Conservation (phyloP, 345 rosid genomes). For the Theobroma cacao region DNA sequence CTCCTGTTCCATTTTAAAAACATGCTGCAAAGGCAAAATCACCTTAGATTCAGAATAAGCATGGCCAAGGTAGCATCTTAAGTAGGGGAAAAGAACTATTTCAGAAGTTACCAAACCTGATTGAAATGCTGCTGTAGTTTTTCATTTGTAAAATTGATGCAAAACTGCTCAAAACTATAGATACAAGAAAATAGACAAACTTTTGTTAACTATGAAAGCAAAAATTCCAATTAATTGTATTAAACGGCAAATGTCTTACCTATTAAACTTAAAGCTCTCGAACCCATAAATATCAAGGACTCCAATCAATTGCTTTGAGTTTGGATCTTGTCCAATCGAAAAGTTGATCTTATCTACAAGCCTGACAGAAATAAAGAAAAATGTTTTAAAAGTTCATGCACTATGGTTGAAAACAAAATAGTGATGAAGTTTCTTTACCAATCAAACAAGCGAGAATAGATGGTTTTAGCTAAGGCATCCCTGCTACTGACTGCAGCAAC, state of each 20-base stretch:
- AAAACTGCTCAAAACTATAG: slow-evolving; percentile 93
- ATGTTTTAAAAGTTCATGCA: background rate
- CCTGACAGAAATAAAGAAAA: slow-evolving; percentile 48
- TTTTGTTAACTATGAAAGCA: slow-evolving; percentile 23
- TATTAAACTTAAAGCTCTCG: slow-evolving; percentile 95
- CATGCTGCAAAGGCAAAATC: slow-evolving; percentile 63
- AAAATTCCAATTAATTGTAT: background rate
- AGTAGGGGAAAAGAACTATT: slow-evolving; percentile 15
- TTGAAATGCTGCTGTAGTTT: slow-evolving; percentile 99
- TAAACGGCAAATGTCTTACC: slow-evolving; percentile 47
- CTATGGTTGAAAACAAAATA: slow-evolving; percentile 13
- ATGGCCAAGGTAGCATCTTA: slow-evolving; percentile 7
- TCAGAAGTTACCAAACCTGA: slow-evolving; percentile 54
- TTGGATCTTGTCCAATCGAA: slow-evolving; percentile 99
- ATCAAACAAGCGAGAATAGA: slow-evolving; percentile 96
- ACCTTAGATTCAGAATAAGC: slow-evolving; percentile 20
- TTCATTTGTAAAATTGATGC: slow-evolving; percentile 98
- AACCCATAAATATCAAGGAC: slow-evolving; percentile 99
- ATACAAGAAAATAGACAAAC: slow-evolving; percentile 4
- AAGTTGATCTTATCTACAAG: slow-evolving; percentile 90
- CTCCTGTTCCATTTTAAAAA: slow-evolving; percentile 99
- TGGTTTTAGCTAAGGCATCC: slow-evolving; percentile 96
- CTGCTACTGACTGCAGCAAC: slow-evolving; percentile 79
- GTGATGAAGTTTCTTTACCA: slow-evolving; percentile 52
- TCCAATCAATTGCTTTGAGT: slow-evolving; percentile 90